Percentiles rank a stretch among this genome's conserved stretches.
Evolutionary conservation across 768 basidiomycete genomes (phyloP).

Genomic region (Mycena belliarum): DNA sequence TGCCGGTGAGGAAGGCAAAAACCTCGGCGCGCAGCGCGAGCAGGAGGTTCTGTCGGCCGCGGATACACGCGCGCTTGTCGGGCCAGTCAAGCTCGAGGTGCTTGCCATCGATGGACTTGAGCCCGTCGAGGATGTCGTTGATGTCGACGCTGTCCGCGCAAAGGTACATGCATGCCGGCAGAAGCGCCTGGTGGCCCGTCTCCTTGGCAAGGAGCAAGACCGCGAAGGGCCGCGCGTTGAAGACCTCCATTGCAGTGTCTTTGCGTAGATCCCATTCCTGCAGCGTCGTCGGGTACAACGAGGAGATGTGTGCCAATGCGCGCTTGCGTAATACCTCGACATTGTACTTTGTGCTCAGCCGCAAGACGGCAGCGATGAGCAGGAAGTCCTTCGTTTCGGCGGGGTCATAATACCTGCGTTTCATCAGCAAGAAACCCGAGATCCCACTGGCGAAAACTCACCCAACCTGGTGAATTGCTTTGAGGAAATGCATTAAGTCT

Average conservation of each 20-base stretch:
- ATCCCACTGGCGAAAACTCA: background rate
- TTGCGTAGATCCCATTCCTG: conserved; percentile 22
- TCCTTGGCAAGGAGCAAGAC: conserved; percentile 21
- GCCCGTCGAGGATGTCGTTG: conserved; percentile 21
- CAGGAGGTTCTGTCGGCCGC: conserved; percentile 24
- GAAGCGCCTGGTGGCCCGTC: conserved; percentile 20
- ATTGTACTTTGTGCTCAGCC: conserved; percentile 23
- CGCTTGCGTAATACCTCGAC: conserved; percentile 20
- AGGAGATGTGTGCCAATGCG: conserved; percentile 17
- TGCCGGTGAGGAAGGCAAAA: conserved; percentile 23
- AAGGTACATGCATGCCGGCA: conserved; percentile 23
- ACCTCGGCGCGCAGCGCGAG: conserved; percentile 22
- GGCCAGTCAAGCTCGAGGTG: conserved; percentile 24
- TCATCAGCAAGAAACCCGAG: background rate
- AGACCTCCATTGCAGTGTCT: conserved; percentile 22
- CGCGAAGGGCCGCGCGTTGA: conserved; percentile 22
- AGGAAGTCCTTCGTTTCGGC: conserved; percentile 19
- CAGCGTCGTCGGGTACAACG: conserved; percentile 21
- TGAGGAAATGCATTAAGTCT: conserved; percentile 22
- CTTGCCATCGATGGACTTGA: conserved; percentile 21
- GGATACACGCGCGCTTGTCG: conserved; percentile 23
- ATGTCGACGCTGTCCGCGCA: conserved; percentile 22
- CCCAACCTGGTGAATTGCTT: conserved; percentile 21
- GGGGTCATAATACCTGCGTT: conserved; percentile 19
- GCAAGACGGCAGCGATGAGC: conserved; percentile 20